A percentile compares a stretch with the other conserved stretches of the same genome.
Conservation (phyloP, 495 filamentous ascomycete species). For the Opeltia flavorubescens region DNA sequence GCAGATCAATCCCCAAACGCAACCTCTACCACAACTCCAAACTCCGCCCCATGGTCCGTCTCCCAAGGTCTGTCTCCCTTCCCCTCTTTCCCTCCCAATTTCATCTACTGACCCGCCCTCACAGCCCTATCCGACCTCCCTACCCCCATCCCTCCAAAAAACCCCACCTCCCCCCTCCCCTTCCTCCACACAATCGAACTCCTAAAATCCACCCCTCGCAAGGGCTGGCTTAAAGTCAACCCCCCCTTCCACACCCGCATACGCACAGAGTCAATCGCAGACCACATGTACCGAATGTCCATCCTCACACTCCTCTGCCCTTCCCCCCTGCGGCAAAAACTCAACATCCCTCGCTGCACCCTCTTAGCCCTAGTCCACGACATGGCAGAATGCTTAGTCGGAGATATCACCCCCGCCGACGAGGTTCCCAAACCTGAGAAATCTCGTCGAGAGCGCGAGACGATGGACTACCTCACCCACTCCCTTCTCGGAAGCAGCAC, state of each 20-base stretch:
- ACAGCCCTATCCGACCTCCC: conserved; percentile 4
- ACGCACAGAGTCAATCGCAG: conserved; percentile 83
- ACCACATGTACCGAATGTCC: conserved; percentile 99
- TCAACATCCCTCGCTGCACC: conserved; percentile 74
- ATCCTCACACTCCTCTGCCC: conserved; percentile 93
- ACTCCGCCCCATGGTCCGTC: conserved; percentile 20
- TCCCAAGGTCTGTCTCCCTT: conserved; percentile 13
- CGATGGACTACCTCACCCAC: conserved; percentile 77
- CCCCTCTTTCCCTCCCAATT: conserved; percentile 8
- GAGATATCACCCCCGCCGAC: conserved; percentile 90
- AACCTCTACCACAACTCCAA: neutral
- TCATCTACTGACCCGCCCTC: conserved; percentile 19
- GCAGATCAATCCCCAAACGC: neutral
- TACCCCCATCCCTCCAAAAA: conserved; percentile 16
- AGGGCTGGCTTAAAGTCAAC: conserved; percentile 84
- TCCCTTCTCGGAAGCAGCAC: conserved; percentile 41
- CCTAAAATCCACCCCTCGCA: conserved; percentile 87
- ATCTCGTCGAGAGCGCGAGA: conserved; percentile 64
- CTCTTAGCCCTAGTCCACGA: conserved; percentile 93
- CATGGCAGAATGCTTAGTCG: conserved; percentile 90
- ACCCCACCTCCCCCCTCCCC: conserved; percentile 60
- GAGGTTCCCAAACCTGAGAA: conserved; percentile 56
- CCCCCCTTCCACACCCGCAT: conserved; percentile 51
- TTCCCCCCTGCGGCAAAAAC: conserved; percentile 44
- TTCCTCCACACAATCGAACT: conserved; percentile 91